Percentiles rank a stretch among this genome's conserved stretches.
These are phyloP conservation scores for Limonium bicolor DNA, from an alignment of 148 eudicot genomes.

Conservation along the genomic window DNA sequence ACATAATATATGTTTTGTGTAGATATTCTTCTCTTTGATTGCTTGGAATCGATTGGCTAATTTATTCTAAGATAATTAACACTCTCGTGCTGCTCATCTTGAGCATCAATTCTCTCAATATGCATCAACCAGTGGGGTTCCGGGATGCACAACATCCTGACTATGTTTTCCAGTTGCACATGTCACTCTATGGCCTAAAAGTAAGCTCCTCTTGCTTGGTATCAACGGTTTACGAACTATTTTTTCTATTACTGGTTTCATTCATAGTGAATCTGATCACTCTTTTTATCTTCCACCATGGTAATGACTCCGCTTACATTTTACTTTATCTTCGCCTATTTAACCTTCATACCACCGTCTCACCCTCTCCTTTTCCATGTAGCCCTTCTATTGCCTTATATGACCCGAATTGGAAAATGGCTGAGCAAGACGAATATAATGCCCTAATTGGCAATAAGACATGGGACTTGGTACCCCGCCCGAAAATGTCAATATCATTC, in stretches of 20 bases:
- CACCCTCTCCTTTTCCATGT: background rate
- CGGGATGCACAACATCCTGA: no score
- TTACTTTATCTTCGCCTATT: no score
- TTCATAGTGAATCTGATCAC: background rate
- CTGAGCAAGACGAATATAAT: background rate
- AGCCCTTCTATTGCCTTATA: background rate
- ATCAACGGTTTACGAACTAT: background rate
- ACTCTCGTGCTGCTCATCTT: no score
- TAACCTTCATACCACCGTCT: background rate
- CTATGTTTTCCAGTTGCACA: no score
- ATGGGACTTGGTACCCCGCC: conserved; percentile 7
- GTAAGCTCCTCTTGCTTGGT: background rate
- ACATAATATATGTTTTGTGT: no score
- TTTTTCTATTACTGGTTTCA: background rate
- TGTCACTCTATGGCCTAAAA: background rate
- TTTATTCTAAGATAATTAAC: no score
- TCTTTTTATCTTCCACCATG: background rate
- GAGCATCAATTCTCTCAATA: no score
- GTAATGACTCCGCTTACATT: background rate
- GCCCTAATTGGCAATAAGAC: no score
- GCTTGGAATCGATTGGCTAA: no score
- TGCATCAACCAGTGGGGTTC: no score
- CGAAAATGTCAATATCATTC: conserved; percentile 6
- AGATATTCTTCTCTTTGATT: no score
- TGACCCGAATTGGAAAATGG: background rate